phyloP scores from a whole-genome alignment of 2,329 filamentous ascomycete species.

The Hypoxylon sp. region DNA sequence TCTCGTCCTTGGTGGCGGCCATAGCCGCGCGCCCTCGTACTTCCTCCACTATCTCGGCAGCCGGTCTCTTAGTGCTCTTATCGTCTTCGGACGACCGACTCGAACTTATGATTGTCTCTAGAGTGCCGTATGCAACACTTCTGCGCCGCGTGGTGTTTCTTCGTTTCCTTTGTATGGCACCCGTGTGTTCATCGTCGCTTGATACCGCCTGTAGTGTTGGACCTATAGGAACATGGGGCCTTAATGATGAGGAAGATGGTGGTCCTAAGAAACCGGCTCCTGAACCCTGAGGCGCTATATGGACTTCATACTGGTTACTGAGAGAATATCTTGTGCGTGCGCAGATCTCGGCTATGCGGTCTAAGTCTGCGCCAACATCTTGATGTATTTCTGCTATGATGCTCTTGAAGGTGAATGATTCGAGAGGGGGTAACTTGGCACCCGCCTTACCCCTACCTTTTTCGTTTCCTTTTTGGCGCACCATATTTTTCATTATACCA shows the following conservation, averaged over 20 bases:
- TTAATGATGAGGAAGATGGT: constrained; percentile 42
- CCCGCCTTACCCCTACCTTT: constrained; percentile 52
- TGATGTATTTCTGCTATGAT: constrained; percentile 71
- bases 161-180: constrained; percentile 58
- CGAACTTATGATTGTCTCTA: constrained; percentile 77
- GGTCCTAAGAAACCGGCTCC: constrained; percentile 64
- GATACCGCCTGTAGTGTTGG: constrained; percentile 71
- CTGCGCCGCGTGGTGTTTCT: constrained; percentile 61
- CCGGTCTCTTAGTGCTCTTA: constrained; percentile 71
- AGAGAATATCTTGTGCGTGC: constrained; percentile 75
- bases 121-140: constrained; percentile 72
- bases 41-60: constrained; percentile 69
- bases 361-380: constrained; percentile 71
- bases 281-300: constrained; percentile 73
- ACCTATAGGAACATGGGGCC: constrained; percentile 57
- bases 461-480: constrained; percentile 61
- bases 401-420: constrained; percentile 76
- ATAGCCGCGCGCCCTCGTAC: constrained; percentile 65
- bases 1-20: constrained; percentile 49
- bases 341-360: constrained; percentile 77
- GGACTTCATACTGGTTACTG: constrained; percentile 77
- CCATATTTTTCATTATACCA: constrained; percentile 62
- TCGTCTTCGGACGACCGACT: constrained; percentile 76
- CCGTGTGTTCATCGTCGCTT: constrained; percentile 68
- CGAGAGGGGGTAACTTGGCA: constrained; percentile 71